Conservation (phyloP, 371 early-diverging fungal genomes). For the Mortierella sp. region DNA sequence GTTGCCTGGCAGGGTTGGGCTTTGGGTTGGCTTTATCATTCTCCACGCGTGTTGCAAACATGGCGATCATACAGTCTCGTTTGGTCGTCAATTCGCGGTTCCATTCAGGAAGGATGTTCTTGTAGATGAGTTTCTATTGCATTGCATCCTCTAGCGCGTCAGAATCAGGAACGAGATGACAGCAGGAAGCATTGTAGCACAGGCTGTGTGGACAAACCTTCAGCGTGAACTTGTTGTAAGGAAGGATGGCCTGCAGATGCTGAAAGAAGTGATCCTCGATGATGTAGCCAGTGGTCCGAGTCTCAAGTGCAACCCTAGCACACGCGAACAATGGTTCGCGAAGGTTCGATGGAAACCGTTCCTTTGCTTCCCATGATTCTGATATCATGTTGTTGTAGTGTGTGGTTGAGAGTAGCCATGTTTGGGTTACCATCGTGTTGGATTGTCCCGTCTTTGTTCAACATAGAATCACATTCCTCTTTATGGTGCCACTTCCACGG, state of each 20-base stretch:
- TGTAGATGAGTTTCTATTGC: conserved; percentile 31
- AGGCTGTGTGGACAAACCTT: conserved; percentile 40
- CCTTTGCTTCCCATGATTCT: conserved; percentile 54
- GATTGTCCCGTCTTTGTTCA: too few relatives aligned
- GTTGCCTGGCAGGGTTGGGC: not conserved
- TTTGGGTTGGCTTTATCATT: not conserved
- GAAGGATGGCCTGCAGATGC: conserved; percentile 59
- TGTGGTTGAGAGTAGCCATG: not conserved
- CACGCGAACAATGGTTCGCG: conserved; percentile 57
- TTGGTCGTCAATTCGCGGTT: conserved; percentile 7
- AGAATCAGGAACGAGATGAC: not conserved
- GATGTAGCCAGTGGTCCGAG: conserved; percentile 28
- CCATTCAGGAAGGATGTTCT: conserved; percentile 33
- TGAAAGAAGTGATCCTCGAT: conserved; percentile 57
- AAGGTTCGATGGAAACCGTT: conserved; percentile 58
- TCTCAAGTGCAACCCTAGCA: conserved; percentile 54
- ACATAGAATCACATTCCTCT: not conserved
- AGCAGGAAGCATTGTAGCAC: not conserved
- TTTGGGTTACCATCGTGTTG: too few relatives aligned
- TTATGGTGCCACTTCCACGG: not conserved
- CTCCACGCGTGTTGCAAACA: conserved; percentile 4
- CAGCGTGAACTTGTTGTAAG: conserved; percentile 63
- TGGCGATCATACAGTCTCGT: conserved; percentile 1
- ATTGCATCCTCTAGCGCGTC: too few relatives aligned
- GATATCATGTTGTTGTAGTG: not conserved